Evolutionary conservation across 208 protist species (phyloP).

Genomic region (Trypanosomatidae sp.): DNA sequence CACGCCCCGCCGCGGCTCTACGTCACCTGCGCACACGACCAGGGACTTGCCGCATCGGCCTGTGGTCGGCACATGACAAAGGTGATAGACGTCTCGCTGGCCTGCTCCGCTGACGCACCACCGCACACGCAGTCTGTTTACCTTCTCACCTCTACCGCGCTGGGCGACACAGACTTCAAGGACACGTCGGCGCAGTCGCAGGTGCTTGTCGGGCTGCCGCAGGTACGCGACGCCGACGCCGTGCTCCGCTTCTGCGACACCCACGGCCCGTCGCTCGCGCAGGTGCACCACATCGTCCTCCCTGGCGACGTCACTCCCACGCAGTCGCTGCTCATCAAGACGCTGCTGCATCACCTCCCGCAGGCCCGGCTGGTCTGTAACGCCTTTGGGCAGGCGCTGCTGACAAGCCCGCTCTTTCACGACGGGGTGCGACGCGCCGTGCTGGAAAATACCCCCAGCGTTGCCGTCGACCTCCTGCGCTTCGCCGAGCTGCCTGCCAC

Average conservation of each 20-base stretch:
- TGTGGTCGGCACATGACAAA: conserved; percentile 55
- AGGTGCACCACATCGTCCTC: conserved; percentile 49
- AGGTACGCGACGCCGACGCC: conserved; percentile 30
- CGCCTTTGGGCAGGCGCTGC: conserved; percentile 46
- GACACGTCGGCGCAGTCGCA: conserved; percentile 27
- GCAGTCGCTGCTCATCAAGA: conserved; percentile 32
- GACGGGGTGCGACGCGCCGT: conserved; percentile 46
- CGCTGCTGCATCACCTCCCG: conserved; percentile 38
- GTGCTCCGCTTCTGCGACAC: conserved; percentile 44
- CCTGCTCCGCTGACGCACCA: conserved; percentile 6
- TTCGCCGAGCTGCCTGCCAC: conserved; percentile 27
- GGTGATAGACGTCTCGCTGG: conserved; percentile 47
- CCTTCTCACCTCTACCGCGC: conserved; percentile 48
- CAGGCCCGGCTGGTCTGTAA: conserved; percentile 49
- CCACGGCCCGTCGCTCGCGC: conserved; percentile 28
- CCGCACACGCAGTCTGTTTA: conserved; percentile 64
- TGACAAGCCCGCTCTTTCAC: conserved; percentile 72
- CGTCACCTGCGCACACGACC: conserved; percentile 51
- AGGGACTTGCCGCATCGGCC: neutral
- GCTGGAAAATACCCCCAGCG: conserved; percentile 33
- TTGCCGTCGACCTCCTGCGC: conserved; percentile 11
- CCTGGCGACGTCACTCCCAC: conserved; percentile 45
- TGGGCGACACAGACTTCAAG: conserved; percentile 46
- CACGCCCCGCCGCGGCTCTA: conserved; percentile 70
- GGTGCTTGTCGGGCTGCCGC: conserved; percentile 63